These are phyloP conservation scores for Fusarium nurragi DNA, from an alignment of 2,329 filamentous ascomycete species.

Conservation along the genomic window DNA sequence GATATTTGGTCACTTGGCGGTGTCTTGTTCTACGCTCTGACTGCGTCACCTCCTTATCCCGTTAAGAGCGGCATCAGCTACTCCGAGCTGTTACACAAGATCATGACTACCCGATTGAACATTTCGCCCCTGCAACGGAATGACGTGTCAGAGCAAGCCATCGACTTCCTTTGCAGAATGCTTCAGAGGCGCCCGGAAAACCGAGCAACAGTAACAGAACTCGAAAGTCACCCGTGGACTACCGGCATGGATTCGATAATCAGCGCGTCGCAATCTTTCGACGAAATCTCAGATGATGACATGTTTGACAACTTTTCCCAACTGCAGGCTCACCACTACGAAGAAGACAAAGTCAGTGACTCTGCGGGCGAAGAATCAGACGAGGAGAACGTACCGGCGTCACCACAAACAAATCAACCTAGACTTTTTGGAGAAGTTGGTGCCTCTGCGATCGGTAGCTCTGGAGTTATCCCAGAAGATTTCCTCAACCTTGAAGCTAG, in stretches of 20 bases:
- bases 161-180: conserved; percentile 81
- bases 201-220: conserved; percentile 77
- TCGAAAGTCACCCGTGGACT: conserved; percentile 82
- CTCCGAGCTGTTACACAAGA: conserved; percentile 81
- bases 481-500: conserved; percentile 60
- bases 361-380: conserved; percentile 74
- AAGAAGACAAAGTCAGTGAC: conserved; percentile 54
- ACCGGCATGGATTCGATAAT: conserved; percentile 45
- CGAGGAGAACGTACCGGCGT: conserved; percentile 80
- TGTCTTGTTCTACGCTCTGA: conserved; percentile 89
- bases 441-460: conserved; percentile 63
- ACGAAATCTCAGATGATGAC: conserved; percentile 71
- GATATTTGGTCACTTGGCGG: conserved; percentile 97
- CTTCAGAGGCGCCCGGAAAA: conserved; percentile 80
- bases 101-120: conserved; percentile 82
- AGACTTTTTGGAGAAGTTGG: conserved; percentile 66
- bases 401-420: conserved; percentile 55
- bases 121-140: conserved; percentile 67
- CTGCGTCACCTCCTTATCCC: conserved; percentile 80
- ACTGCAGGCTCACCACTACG: conserved; percentile 52
- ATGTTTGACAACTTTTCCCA: conserved; percentile 69
- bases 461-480: conserved; percentile 59
- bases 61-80: conserved; percentile 80
- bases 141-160: conserved; percentile 70
- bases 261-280: conserved; percentile 58